Evolutionary conservation across 2,329 filamentous ascomycete genomes (phyloP).

Genomic region (Phaeosphaeriaceae sp.): DNA sequence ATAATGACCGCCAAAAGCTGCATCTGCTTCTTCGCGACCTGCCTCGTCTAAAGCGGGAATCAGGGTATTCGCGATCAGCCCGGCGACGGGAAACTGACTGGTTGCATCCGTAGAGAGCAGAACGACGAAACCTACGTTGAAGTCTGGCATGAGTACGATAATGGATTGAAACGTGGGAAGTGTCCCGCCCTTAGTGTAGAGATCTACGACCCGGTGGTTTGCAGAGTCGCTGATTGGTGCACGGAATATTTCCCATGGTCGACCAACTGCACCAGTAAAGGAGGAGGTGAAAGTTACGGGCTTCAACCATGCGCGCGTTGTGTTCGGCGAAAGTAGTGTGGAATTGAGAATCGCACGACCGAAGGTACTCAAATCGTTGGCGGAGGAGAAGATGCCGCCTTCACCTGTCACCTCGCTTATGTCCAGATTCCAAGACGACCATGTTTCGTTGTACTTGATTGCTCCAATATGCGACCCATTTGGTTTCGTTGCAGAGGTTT

Average conservation of each 20-base stretch:
- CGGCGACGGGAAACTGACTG: neutral
- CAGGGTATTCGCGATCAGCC: neutral
- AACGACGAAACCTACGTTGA: neutral
- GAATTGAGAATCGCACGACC: neutral
- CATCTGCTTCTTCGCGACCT: neutral
- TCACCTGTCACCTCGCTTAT: neutral
- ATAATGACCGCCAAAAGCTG: neutral
- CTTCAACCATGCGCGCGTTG: neutral
- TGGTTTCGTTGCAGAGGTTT: neutral
- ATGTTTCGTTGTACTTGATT: neutral
- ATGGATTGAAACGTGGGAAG: neutral
- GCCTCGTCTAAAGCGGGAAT: neutral
- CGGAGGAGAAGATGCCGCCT: neutral
- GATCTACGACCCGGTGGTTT: neutral
- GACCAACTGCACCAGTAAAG: neutral
- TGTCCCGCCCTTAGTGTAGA: neutral
- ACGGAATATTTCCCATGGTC: neutral
- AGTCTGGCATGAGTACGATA: neutral
- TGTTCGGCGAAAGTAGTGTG: neutral
- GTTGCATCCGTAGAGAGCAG: neutral
- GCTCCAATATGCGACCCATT: neutral
- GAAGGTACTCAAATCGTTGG: neutral
- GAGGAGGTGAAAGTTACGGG: neutral
- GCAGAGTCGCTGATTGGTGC: neutral
- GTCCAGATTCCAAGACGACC: neutral